phyloP scores from a whole-genome alignment of 805 yeast species.

The Lipomyces starkeyi region DNA sequence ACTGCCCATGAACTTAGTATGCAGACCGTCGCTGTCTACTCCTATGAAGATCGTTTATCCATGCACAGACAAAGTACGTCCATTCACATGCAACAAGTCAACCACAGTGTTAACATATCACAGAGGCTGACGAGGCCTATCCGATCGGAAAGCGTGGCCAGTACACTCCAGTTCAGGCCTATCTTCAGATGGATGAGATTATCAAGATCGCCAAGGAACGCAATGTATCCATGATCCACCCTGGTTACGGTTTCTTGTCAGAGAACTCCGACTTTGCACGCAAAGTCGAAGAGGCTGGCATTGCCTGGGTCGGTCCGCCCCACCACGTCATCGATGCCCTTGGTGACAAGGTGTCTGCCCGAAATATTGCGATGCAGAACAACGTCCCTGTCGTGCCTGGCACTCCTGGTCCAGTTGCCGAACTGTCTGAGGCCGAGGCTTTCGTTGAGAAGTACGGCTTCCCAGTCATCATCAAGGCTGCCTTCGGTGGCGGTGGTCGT shows the following conservation, averaged over 20 bases:
- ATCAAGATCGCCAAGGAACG: constrained; percentile 81
- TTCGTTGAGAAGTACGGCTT: constrained; percentile 86
- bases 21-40: constrained; percentile 96
- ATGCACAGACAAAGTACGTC: constrained; percentile 80
- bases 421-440: constrained; percentile 73
- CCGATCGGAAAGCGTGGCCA: constrained; percentile 89
- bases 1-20: constrained; percentile 96
- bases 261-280: constrained; percentile 93
- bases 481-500: constrained; percentile 99
- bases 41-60: constrained; percentile 92
- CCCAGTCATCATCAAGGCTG: constrained; percentile 98
- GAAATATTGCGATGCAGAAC: constrained; percentile 80
- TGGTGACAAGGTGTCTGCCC: constrained; percentile 96
- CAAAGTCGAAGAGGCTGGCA: constrained; percentile 87
- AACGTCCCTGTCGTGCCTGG: constrained; percentile 96
- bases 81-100: not conserved
- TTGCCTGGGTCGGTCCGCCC: constrained; percentile 96
- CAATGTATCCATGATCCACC: constrained; percentile 84
- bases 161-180: constrained; percentile 94
- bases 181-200: constrained; percentile 93
- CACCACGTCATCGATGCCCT: constrained; percentile 87
- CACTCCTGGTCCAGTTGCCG: constrained; percentile 93
- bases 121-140: constrained; percentile 56
- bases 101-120: not conserved
- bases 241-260: constrained; percentile 89